phyloP scores from a whole-genome alignment of 1,139 yeast species.

The Hanseniaspora gamundiae region DNA sequence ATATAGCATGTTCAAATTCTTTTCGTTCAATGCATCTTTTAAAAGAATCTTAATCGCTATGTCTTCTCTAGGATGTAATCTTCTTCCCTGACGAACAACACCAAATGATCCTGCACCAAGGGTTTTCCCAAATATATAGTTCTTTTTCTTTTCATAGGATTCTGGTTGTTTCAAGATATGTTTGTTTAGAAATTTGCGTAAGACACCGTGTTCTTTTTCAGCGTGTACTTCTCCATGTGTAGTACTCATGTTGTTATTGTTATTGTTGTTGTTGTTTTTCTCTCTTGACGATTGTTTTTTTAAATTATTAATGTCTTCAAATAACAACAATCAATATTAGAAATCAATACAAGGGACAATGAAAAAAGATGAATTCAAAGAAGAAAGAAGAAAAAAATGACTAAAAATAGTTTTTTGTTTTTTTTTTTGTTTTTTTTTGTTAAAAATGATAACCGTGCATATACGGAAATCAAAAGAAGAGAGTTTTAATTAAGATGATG shows the following conservation, averaged over 20 bases:
- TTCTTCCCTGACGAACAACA: conserved; percentile 67
- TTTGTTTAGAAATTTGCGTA: background rate
- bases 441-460: too few species aligned
- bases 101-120: conserved; percentile 92
- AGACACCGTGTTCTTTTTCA: background rate
- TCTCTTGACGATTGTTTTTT: background rate
- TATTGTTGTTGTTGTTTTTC: background rate
- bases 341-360: too few species aligned
- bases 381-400: too few species aligned
- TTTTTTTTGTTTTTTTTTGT: too few species aligned
- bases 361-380: too few species aligned
- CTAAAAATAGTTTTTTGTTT: too few species aligned
- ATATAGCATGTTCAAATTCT: conserved; percentile 38
- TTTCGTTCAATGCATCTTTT: conserved; percentile 65
- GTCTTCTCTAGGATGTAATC: conserved; percentile 45
- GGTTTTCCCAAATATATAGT: conserved; percentile 63
- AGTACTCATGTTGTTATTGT: background rate
- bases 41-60: conserved; percentile 81
- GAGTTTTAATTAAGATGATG: too few species aligned
- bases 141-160: conserved; percentile 41
- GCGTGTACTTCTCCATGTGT: background rate
- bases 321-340: too few species aligned
- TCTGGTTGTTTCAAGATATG: conserved; percentile 40
- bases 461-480: too few species aligned
- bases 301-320: too few species aligned